Base-by-base conservation (phyloP, 2,329 filamentous ascomycete species). In the Tolypocladium ophioglossoides region DNA sequence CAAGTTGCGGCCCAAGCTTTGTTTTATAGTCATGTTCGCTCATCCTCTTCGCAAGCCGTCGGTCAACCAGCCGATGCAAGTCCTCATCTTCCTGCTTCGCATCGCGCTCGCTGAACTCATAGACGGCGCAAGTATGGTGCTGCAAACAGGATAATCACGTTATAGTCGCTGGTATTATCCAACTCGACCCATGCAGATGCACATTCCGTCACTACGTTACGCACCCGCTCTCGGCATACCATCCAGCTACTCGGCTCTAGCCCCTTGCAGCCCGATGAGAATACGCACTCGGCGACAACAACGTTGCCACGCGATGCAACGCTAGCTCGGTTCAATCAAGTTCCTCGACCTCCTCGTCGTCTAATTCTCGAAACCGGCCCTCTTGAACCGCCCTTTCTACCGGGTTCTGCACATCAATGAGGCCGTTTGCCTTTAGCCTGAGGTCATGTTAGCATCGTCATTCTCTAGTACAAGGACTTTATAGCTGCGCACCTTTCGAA, bases 371-470 rank as follows among this genome's bases (percentile, higher is more conserved):
- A 52, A 91, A 83, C 52, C 84, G 74, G 1, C 89, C 89, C 59
- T 86, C 82, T 48, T 82, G 79, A 54, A 84, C 72, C 0, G 88
- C 87, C 62, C 82, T 75, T 55, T 83, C 80, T 2, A 95, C 84
- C 0, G 89, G 90, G 65, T 95, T 95, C 68, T 90, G 79, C 16
- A 94, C 83, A 59, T 87, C 77, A 35, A 95, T 76, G 6, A 95
- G 77, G 3, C 90, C 90, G 12, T 85, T 94, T 57, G 80, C 81
- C 66, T 82, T 89, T 46, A 94, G 73, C 57, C 78, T 79, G 51
- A 11, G 47, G 27, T 34, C 12, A 20, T 37, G 54, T 67, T 56
- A 69, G 57, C 30, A 20, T n/a, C 10, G 34, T 12, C 35, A 44
- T 24, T 10, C 20, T 20, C 20, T 3, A 16, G 16, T 8, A 18